Conservation (phyloP, 78 protist genomes). For the Dictyostelium intermedium region DNA sequence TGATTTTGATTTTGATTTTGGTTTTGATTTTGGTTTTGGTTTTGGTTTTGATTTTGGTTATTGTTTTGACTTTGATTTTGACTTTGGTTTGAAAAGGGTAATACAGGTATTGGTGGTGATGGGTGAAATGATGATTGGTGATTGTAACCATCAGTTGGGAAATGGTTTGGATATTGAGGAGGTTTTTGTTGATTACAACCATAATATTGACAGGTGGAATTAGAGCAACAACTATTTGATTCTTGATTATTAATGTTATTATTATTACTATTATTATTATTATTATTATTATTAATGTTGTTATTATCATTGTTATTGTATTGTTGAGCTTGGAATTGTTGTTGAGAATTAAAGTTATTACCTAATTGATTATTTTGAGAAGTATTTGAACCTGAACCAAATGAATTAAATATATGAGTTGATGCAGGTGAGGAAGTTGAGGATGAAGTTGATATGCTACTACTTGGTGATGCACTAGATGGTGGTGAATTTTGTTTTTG, state of each 20-base stretch:
- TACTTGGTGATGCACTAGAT: not conserved
- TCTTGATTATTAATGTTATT: not conserved
- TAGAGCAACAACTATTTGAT: not conserved
- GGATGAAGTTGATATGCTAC: not conserved
- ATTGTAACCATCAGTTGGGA: not conserved
- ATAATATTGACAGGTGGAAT: not conserved
- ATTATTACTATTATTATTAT: not conserved
- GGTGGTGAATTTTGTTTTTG: constrained; percentile 2
- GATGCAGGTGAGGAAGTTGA: not conserved
- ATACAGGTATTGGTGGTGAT: not conserved
- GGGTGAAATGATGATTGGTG: not conserved
- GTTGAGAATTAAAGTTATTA: not conserved
- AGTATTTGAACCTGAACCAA: not conserved
- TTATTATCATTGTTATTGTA: not conserved
- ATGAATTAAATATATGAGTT: not conserved
- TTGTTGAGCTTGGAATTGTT: constrained; percentile 11
- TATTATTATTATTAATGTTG: not conserved
- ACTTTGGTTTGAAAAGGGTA: not conserved
- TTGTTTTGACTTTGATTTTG: not conserved
- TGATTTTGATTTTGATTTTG: not conserved
- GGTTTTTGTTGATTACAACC: not conserved
- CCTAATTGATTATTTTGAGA: not conserved
- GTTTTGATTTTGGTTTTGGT: not conserved
- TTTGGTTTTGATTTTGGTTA: not conserved
- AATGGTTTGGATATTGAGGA: not conserved